These are phyloP conservation scores for Omphalotus olearius DNA, from an alignment of 1,284 basidiomycete genomes.

Conservation along the genomic window DNA sequence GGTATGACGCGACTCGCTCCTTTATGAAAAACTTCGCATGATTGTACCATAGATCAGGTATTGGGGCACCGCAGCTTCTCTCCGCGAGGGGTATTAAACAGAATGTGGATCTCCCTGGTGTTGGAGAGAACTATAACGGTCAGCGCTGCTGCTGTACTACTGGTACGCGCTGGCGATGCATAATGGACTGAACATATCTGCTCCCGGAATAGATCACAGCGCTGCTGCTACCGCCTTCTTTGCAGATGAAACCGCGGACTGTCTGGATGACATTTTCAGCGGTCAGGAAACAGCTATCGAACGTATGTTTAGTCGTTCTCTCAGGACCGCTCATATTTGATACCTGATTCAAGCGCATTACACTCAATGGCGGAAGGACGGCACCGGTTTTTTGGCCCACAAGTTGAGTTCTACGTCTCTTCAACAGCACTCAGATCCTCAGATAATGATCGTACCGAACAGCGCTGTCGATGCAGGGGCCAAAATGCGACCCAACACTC, in stretches of 20 bases:
- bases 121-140: conserved; percentile 18
- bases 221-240: conserved; percentile 30
- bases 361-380: conserved; percentile 38
- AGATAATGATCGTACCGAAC: neutral
- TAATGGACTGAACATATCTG: neutral
- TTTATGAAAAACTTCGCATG: neutral
- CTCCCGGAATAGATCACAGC: conserved; percentile 39
- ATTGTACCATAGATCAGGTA: conserved; percentile 32
- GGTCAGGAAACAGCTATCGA: conserved; percentile 29
- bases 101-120: conserved; percentile 16
- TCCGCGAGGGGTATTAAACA: conserved; percentile 31
- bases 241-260: conserved; percentile 35
- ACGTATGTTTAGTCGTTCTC: conserved; percentile 19
- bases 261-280: conserved; percentile 39
- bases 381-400: conserved; percentile 43
- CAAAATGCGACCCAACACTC: conserved; percentile 41
- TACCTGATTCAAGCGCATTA: conserved; percentile 28
- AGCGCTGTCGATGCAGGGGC: conserved; percentile 43
- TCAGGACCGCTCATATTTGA: neutral
- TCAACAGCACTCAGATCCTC: neutral
- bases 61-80: conserved; percentile 39
- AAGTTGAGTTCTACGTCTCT: conserved; percentile 33
- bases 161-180: neutral
- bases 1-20: conserved; percentile 17
- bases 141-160: neutral